Evolutionary conservation across 2,329 filamentous ascomycete species (phyloP).

Genomic region (Cladophialophora carrionii): DNA sequence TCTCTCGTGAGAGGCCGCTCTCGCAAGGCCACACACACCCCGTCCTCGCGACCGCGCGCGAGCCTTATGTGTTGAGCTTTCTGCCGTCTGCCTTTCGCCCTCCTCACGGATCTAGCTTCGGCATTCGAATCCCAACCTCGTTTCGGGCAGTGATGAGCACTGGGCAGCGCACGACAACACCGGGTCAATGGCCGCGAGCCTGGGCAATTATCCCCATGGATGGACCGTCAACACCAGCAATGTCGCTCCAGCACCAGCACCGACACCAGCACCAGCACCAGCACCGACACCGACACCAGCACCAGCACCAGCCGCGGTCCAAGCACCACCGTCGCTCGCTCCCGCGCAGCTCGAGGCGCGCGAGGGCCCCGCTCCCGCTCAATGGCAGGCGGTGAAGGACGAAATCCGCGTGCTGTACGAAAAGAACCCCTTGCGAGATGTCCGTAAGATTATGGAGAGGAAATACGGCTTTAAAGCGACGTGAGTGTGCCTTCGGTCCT

Average conservation of each 20-base stretch:
- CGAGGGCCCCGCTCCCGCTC: constrained; percentile 33
- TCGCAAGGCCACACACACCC: constrained; percentile 27
- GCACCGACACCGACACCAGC: constrained; percentile 1
- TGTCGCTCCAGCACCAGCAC: constrained; percentile 23
- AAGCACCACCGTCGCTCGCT: constrained; percentile 8
- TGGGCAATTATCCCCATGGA: constrained; percentile 21
- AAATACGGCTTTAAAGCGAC: constrained; percentile 37
- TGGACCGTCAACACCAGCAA: constrained; percentile 24
- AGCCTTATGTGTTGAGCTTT: constrained; percentile 6
- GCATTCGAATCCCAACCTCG: constrained; percentile 23
- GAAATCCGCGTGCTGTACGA: constrained; percentile 35
- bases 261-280: constrained; percentile 6
- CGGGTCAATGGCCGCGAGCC: constrained; percentile 34
- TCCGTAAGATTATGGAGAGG: constrained; percentile 34
- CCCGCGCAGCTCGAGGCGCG: constrained; percentile 32
- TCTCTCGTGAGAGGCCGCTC: constrained; percentile 25
- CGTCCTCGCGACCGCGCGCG: constrained; percentile 13
- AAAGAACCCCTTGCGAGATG: constrained; percentile 35
- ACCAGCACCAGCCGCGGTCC: background rate
- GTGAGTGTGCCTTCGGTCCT: constrained; percentile 25
- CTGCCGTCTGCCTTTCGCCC: constrained; percentile 11
- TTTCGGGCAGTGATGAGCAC: constrained; percentile 34
- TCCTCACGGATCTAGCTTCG: constrained; percentile 17
- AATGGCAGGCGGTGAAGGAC: constrained; percentile 37
- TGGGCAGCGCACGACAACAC: constrained; percentile 20